Base-by-base conservation (phyloP, 371 early-diverging fungal genomes). In the Catenaria anguillulae region DNA sequence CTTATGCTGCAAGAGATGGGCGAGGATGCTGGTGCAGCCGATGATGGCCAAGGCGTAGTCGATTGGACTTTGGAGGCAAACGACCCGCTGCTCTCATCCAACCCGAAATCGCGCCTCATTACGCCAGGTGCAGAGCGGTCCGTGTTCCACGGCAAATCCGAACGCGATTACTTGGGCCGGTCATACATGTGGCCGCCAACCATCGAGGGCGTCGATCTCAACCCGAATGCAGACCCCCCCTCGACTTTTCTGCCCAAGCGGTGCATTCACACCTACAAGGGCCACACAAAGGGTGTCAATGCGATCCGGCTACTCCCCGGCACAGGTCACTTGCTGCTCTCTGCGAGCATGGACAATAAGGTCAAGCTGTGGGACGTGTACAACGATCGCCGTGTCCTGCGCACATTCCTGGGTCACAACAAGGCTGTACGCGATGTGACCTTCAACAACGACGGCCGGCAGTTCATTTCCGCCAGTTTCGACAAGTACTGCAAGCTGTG, bases 141-240 rank as follows among this genome's bases (percentile, higher is more conserved):
- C 19, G 48, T 29, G 21, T 70, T 79, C 64, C 72, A 77, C 60
- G 76, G 77, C n/a, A 76, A 76, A 63, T 68, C 78, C 2, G 89
- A 88, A 68, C 72, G 70, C 48, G 94, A 97, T 74, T 95, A 94
- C 75, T 74, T 86, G 64, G 96, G 93, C 45, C 73, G 95, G 36
- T 91, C 93, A 0, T 97, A 92, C 71, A 90, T 97, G 90, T 88
- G 90, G 62, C 84, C 89, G 1, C 97, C 96, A 33, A 76, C 77
- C 58, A 96, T 93, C 70, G 70, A 90, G 63, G 74, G 68, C 33
- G 73, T 77, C 36, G 87, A 85, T 65, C 75, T 85, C 65, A 19
- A 8, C 8, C 83, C 85, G 69, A 65, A 90, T 61, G 62, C 74
- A n/a, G 82, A 81, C 6, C 88, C 88, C 61, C 72, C 87, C 10